A percentile compares a stretch with the other conserved stretches of the same genome.
Conservation (phyloP, 2,329 filamentous ascomycete species). For the Huntiella decipiens region DNA sequence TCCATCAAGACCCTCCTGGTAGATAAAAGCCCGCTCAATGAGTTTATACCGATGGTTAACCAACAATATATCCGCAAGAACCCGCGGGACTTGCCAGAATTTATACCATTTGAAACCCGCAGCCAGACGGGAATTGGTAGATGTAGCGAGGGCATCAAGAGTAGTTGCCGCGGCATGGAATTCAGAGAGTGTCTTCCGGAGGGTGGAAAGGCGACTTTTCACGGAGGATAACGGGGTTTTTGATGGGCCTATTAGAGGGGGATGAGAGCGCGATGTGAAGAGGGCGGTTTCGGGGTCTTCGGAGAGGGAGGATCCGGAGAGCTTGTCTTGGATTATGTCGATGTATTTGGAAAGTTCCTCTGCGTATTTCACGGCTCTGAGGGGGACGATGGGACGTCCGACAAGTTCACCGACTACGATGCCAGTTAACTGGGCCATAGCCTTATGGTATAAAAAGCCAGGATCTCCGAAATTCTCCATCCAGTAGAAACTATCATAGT, state of each 20-base stretch:
- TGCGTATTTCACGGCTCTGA: conserved; percentile 48
- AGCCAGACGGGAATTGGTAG: conserved; percentile 24
- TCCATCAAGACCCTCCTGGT: conserved; percentile 55
- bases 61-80: conserved; percentile 42
- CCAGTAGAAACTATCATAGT: conserved; percentile 83
- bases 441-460: conserved; percentile 44
- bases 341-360: conserved; percentile 33
- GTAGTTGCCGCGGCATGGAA: conserved; percentile 23
- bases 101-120: conserved; percentile 60
- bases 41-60: conserved; percentile 70
- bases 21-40: conserved; percentile 65
- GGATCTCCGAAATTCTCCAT: conserved; percentile 66
- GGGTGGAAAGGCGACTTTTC: conserved; percentile 20
- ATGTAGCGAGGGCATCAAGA: conserved; percentile 27
- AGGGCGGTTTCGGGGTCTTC: conserved; percentile 9
- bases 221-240: conserved; percentile 22
- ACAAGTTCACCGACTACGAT: conserved; percentile 41
- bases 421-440: conserved; percentile 47
- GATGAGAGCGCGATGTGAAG: conserved; percentile 16
- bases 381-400: conserved; percentile 41
- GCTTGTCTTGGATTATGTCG: conserved; percentile 29
- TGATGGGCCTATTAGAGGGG: conserved; percentile 6
- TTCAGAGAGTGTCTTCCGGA: conserved; percentile 21
- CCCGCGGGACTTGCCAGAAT: conserved; percentile 45
- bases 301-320: conserved; percentile 16